Evolutionary conservation across 139 green algal genomes (phyloP).

Genomic region (Microglena sp.): DNA sequence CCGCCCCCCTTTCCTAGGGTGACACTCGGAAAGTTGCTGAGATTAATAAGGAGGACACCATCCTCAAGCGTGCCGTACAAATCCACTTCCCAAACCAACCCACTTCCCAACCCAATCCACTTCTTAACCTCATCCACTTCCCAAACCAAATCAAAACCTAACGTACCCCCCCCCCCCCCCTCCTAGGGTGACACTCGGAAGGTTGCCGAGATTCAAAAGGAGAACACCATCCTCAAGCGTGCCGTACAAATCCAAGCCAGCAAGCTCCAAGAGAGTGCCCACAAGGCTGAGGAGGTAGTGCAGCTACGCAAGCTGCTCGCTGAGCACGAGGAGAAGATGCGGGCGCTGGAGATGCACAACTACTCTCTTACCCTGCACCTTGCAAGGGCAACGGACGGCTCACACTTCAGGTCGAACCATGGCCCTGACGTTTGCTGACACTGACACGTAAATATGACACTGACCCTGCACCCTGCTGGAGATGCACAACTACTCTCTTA

Average conservation of each 20-base stretch:
- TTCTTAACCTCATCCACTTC: too few relatives aligned
- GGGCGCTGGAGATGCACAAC: constrained; percentile 59
- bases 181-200: too few relatives aligned
- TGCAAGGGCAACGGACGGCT: constrained; percentile 34
- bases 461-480: too few relatives aligned
- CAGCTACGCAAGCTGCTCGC: constrained; percentile 37
- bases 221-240: constrained; percentile 69
- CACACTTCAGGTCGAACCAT: constrained; percentile 7
- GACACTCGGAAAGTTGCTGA: too few relatives aligned
- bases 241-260: constrained; percentile 69
- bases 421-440: too few relatives aligned
- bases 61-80: constrained; percentile 81
- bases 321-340: constrained; percentile 46
- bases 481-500: constrained; percentile 65
- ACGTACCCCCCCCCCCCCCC: too few relatives aligned
- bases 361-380: constrained; percentile 68
- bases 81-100: too few relatives aligned
- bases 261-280: constrained; percentile 40
- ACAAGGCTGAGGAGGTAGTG: constrained; percentile 32
- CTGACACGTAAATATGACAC: too few relatives aligned
- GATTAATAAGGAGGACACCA: too few relatives aligned
- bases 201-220: constrained; percentile 9
- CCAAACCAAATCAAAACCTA: too few relatives aligned
- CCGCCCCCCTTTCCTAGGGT: too few relatives aligned
- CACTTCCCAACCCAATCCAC: too few relatives aligned